Conservation (phyloP, 306 rosid species). For the Cucumis hystrix region DNA sequence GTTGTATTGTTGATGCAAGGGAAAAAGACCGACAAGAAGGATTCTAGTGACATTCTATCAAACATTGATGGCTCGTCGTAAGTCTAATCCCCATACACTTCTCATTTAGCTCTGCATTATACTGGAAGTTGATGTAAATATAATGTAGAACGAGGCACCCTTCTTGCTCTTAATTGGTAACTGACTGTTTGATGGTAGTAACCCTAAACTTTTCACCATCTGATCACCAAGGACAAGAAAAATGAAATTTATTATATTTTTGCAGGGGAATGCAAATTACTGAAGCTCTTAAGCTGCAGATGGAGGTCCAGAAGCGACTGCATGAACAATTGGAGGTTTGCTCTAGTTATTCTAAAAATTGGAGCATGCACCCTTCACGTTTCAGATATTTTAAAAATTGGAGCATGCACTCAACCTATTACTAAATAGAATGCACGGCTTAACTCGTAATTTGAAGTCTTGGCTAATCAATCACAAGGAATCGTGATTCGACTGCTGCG, state of each 20-base stretch:
- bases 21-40: conserved; percentile 83
- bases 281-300: conserved; percentile 95
- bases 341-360: conserved; percentile 7
- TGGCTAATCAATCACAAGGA: not conserved
- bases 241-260: not conserved
- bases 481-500: not conserved
- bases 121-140: not conserved
- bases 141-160: not conserved
- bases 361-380: not conserved
- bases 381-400: no score
- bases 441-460: not conserved
- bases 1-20: conserved; percentile 46
- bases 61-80: conserved; percentile 83
- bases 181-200: not conserved
- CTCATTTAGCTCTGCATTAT: not conserved
- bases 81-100: conserved; percentile 21
- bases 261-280: conserved; percentile 94
- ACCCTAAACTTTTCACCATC: not conserved
- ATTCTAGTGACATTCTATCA: conserved; percentile 64
- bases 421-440: not conserved
- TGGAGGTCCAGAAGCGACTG: conserved; percentile 98
- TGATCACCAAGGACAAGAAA: not conserved
- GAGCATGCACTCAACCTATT: not conserved
- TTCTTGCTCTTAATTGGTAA: not conserved
- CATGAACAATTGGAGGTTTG: conserved; percentile 97